Evolutionary conservation across 2,329 filamentous ascomycete species (phyloP), one percentile per base, ranked within the genome.

Genomic region (Anisogramma anomala): DNA sequence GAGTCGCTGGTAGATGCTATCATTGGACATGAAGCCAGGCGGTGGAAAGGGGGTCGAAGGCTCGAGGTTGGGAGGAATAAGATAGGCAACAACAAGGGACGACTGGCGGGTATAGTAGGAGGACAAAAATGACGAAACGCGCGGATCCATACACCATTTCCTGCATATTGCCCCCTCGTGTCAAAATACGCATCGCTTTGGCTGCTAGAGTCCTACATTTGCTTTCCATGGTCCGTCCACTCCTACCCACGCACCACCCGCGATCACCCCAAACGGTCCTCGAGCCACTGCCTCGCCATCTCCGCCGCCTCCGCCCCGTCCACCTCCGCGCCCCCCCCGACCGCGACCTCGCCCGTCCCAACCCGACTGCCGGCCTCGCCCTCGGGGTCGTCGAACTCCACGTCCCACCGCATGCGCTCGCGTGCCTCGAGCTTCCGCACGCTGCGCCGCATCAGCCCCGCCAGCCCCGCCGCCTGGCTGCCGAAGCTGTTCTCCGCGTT

Each of bases 381-480:
- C 3, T 54, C 54, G 49, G 49, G 56, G 3, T 45, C 54, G 8
- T 58, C 54, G 23, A 56, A 51, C 4, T 66, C 57, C 1, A 61
- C 55, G 42, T 69, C 67, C 63, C 64, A 67, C 26, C 51, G 54
- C 37, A 48, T 52, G 15, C 63, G 58, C 47, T 67, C 59, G 44
- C 60, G 63, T 13, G 68, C 49, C 53, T 74, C 70, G 3, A 64
- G 30, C 50, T 59, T 63, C 20, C 66, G 57, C 18, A 74, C 50
- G 49, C 71, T 72, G 32, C 64, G 59, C 26, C 63, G 60, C 67
- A 75, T 72, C 43, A 70, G 50, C 13, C 33, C 51, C 0, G 59
- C 61, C n/a, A 77, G 53, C 51, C 71, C 66, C 3, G 50, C 39
- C 0, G 72, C 68, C 52, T 75, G 72, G 1, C 54, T 48, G 28